Conservation (phyloP, 1,139 yeast genomes). For the Casaregolazyma suthepensis region DNA sequence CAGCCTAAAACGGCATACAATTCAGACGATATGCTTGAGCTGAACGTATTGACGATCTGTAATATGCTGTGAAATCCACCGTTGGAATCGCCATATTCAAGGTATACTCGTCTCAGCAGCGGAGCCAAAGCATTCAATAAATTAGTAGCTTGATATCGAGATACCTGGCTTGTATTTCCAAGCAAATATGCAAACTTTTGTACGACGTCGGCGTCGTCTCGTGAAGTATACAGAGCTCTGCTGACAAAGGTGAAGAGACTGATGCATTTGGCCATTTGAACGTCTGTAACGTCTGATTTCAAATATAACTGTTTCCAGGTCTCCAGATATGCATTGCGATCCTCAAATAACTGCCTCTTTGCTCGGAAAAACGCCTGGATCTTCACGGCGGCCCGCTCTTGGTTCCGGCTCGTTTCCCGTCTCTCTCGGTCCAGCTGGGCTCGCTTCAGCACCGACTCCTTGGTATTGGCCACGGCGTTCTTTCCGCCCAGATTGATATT, state of each 20-base stretch:
- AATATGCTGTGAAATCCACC: neutral
- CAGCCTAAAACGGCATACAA: neutral
- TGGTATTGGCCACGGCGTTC: slow-evolving; percentile 22
- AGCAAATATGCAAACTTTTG: slow-evolving; percentile 1
- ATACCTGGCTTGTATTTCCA: neutral
- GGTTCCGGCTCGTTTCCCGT: slow-evolving; percentile 51
- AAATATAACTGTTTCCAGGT: slow-evolving; percentile 18
- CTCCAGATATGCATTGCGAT: slow-evolving; percentile 14
- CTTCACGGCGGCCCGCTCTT: slow-evolving; percentile 42
- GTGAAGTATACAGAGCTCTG: slow-evolving; percentile 1
- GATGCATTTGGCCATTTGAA: slow-evolving; percentile 1
- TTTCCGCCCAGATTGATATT: slow-evolving; percentile 71
- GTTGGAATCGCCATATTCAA: neutral
- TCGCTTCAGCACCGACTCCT: slow-evolving; percentile 45
- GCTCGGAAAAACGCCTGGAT: slow-evolving; percentile 41
- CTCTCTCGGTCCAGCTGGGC: slow-evolving; percentile 61
- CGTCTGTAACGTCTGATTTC: neutral
- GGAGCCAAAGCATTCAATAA: neutral
- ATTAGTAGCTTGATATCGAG: neutral
- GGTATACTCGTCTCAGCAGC: neutral
- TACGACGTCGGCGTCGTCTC: neutral
- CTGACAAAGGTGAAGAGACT: slow-evolving; percentile 1
- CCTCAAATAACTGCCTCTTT: slow-evolving; percentile 14
- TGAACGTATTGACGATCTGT: neutral
- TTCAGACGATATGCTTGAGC: neutral